Evolutionary conservation across 2,329 filamentous ascomycete genomes (phyloP).

Genomic region (Nemania abortiva): DNA sequence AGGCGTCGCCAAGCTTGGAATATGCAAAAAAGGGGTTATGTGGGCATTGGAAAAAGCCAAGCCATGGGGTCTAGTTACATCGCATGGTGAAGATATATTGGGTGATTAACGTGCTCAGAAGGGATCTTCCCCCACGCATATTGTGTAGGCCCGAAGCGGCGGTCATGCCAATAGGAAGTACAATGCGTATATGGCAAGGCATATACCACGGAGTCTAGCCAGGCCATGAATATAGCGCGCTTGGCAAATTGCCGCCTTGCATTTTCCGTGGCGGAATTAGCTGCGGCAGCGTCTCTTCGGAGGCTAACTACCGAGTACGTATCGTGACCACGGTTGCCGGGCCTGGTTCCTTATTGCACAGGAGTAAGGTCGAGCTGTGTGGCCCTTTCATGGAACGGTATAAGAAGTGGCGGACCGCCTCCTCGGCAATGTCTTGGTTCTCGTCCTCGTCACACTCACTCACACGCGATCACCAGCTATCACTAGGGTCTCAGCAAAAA

Average conservation of each 20-base stretch:
- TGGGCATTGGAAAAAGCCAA: constrained; percentile 28
- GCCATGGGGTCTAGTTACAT: constrained; percentile 35
- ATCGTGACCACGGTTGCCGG: constrained; percentile 46
- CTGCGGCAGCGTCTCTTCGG: constrained; percentile 46
- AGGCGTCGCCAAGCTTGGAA: constrained; percentile 29
- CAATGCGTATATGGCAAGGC: constrained; percentile 38
- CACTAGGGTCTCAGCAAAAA: constrained; percentile 45
- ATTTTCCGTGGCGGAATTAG: constrained; percentile 41
- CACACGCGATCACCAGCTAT: constrained; percentile 39
- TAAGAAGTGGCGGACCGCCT: constrained; percentile 44
- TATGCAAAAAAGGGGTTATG: constrained; percentile 22
- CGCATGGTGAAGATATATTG: constrained; percentile 41
- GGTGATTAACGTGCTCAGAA: constrained; percentile 42
- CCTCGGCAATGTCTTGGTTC: constrained; percentile 32
- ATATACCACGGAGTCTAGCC: constrained; percentile 40
- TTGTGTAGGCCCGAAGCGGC: constrained; percentile 47
- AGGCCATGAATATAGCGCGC: constrained; percentile 22
- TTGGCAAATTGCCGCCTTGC: constrained; percentile 39
- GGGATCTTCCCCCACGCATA: constrained; percentile 36
- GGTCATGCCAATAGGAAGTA: constrained; percentile 46
- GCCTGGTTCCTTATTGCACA: constrained; percentile 51
- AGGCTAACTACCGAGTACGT: constrained; percentile 49
- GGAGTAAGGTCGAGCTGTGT: constrained; percentile 17
- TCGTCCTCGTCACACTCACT: constrained; percentile 43
- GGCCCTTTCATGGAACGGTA: constrained; percentile 35